Conservation (phyloP, 75 land plant genomes). For the Selaginella tamariscina region DNA sequence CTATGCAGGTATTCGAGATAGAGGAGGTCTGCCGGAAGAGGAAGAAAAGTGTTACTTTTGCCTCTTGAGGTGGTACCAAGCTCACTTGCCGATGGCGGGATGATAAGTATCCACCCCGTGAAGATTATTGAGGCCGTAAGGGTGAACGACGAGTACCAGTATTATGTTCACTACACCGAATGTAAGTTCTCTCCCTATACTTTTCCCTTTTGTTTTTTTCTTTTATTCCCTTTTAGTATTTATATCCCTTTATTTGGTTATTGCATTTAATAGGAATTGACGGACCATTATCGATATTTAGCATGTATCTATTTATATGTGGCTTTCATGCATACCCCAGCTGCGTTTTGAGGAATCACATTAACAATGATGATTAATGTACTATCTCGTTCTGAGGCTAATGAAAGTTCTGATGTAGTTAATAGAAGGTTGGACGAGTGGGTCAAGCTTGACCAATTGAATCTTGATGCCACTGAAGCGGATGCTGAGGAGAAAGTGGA, state of each 20-base stretch:
- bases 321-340: no score
- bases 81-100: slow-evolving; percentile 89
- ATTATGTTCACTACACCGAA: slow-evolving; percentile 92
- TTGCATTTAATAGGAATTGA: background rate
- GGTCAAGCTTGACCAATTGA: slow-evolving; percentile 88
- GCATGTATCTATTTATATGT: no score
- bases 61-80: slow-evolving; percentile 83
- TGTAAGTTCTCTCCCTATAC: slow-evolving; percentile 30
- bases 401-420: slow-evolving; percentile 28
- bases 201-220: slow-evolving; percentile 7
- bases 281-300: background rate
- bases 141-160: slow-evolving; percentile 60
- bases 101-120: slow-evolving; percentile 69
- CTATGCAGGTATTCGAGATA: background rate
- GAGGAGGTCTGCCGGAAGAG: slow-evolving; percentile 14
- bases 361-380: no score
- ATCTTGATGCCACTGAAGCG: slow-evolving; percentile 61
- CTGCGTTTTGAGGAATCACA: no score
- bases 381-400: background rate
- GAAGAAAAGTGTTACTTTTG: slow-evolving; percentile 19
- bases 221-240: background rate
- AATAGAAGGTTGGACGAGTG: slow-evolving; percentile 94
- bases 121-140: slow-evolving; percentile 81
- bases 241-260: slow-evolving; percentile 9
- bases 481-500: slow-evolving; percentile 80